A percentile compares a stretch with the other conserved stretches of the same genome.
Evolutionary conservation across 805 yeast species (phyloP).

Genomic region (Kuraishia capsulata): DNA sequence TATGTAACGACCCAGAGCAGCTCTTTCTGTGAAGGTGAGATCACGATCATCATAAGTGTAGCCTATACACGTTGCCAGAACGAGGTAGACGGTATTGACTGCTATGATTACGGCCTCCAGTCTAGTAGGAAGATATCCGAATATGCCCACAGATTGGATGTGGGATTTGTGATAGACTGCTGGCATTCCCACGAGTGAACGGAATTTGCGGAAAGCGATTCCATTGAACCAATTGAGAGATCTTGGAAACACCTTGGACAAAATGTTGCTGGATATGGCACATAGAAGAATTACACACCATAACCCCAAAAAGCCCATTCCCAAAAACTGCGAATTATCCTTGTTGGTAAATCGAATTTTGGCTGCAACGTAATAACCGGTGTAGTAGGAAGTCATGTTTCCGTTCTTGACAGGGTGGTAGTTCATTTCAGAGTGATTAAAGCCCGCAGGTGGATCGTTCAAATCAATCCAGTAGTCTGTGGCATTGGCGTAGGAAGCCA

Average conservation of each 20-base stretch:
- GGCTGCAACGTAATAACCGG: conserved; percentile 15
- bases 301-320: conserved; percentile 35
- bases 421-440: conserved; percentile 19
- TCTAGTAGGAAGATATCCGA: conserved; percentile 39
- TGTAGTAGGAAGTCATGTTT: conserved; percentile 12
- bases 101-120: conserved; percentile 36
- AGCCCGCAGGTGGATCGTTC: conserved; percentile 15
- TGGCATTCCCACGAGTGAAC: conserved; percentile 10
- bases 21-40: conserved; percentile 9
- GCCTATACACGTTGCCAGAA: conserved; percentile 14
- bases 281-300: conserved; percentile 37
- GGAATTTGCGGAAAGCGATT: conserved; percentile 13
- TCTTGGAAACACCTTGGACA: conserved; percentile 27
- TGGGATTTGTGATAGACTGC: conserved; percentile 7
- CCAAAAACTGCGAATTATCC: conserved; percentile 35
- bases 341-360: conserved; percentile 23
- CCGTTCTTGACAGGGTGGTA: conserved; percentile 26
- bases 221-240: conserved; percentile 23
- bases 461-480: conserved; percentile 24
- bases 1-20: conserved; percentile 21
- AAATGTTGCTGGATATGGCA: conserved; percentile 33
- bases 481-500: conserved; percentile 10
- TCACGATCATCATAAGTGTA: conserved; percentile 12
- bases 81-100: conserved; percentile 23
- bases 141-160: conserved; percentile 13